Conservation (phyloP, 148 eudicot genomes). For the Persicaria tinctoria region DNA sequence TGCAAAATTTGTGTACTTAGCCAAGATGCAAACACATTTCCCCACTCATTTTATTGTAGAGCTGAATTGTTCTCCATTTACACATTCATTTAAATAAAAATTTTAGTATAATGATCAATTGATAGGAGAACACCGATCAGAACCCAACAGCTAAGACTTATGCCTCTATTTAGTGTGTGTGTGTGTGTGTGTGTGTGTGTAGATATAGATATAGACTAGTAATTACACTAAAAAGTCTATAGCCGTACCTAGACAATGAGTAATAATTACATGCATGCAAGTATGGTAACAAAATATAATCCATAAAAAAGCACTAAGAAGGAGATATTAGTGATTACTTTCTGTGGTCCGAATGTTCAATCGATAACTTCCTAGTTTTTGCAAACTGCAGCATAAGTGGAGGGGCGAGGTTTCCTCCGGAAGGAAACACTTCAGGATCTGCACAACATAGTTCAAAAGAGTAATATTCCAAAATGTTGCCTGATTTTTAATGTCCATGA, state of each 20-base stretch:
- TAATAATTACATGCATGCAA: too few relatives aligned
- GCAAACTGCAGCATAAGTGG: conserved; percentile 71
- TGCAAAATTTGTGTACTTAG: background rate
- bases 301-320: background rate
- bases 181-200: too few relatives aligned
- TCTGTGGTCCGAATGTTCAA: conserved; percentile 71
- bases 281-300: background rate
- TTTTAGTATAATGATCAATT: background rate
- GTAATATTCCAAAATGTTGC: background rate
- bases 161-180: too few relatives aligned
- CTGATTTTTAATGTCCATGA: background rate
- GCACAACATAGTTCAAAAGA: conserved; percentile 19
- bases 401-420: conserved; percentile 55
- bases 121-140: background rate
- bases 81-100: background rate
- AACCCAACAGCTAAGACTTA: too few relatives aligned
- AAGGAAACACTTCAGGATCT: conserved; percentile 73
- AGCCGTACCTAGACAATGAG: too few relatives aligned
- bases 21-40: background rate
- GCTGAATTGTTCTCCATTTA: background rate
- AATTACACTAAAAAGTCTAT: too few relatives aligned
- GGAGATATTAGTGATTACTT: conserved; percentile 27
- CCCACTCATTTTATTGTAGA: background rate
- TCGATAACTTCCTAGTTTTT: conserved; percentile 71
- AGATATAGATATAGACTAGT: too few relatives aligned